Base-by-base conservation (phyloP, 179 eudicot species). In the Gypsophila paniculata region DNA sequence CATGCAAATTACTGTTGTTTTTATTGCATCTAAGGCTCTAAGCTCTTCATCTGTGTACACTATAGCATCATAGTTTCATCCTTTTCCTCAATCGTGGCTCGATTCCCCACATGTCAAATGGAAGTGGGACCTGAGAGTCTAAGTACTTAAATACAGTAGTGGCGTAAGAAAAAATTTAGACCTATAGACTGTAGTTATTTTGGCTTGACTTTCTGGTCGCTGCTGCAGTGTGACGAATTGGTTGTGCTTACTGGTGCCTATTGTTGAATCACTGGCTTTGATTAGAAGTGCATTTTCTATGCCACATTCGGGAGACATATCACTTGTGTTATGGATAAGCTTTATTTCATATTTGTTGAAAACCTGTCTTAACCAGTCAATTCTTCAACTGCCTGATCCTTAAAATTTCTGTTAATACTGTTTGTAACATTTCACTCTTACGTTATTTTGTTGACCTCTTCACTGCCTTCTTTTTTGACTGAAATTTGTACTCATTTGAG, bases 371-470 rank as follows among this genome's bases (percentile, higher is more conserved):
- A 26, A 38, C 26, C 26, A 36, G 22, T 60, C 18, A 60, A 60
- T n/a, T 34, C 46, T 34, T 32, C 14, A 7, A 13, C 36, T 62
- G 66, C 46, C 5, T 32, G 10, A 34, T 62, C 13, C 23, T 60
- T 4, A 60, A 8, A 26, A 1, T 29, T 29, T 29, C 34, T 29
- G 34, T 29, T 29, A 29, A 29, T 29, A 29, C 34, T 29, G 34
- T 1, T 29, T 29, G 34, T 29, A 29, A 38, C 49, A 34, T 62
- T 36, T 63, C 51, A 38, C 51, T 36, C n/a, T 38, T 18, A 4
- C 22, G 5, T 65, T 29, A 23, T 65, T 65, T 65, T 65, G 53
- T 44, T 65, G 69, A 23, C 54, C 19, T 65, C 10, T 42, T 44
- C 32, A 6, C 4, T 10, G 2, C 34, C 10, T 0, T 18, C 49